Base-by-base conservation (phyloP, 192 early-diverging fungal genomes). In the Funneliformis geosporum region DNA sequence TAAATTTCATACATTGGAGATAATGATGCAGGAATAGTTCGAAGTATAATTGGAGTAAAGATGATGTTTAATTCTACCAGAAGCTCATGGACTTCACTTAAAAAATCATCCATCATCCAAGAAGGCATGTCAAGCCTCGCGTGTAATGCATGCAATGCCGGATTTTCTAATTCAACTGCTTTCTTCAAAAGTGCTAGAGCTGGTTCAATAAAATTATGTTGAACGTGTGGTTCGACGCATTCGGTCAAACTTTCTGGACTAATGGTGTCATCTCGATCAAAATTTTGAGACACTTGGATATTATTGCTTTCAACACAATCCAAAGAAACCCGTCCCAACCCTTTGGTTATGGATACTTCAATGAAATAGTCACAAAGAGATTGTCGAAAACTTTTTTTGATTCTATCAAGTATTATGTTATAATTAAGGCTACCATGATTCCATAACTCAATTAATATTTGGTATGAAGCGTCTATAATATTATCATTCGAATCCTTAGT, bases 341-440 rank as follows among this genome's bases (percentile, higher is more conserved):
- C 80, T 73, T 86, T 79, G 7, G 69, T 69, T 27, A 89, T 86
- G 7, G 81, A 83, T 12, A 78, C 73, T 79, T 90, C 89, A 60
- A 89, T 83, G 25, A 88, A 83, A 62, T 88, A 88, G 38, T 90
- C 89, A 67, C 89, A 90, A 18, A 90, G 68, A 47, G 84, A 86
- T 74, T 89, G 89, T 10, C 79, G 80, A 67, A 89, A 87, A 65
- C 88, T 88, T 50, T 81, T 79, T 44, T 67, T 79, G 43, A 90
- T 71, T 14, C 84, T 62, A 1, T 89, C 84, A 25, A 87, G 64
- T 5, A 90, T 46, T 0, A 77, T 66, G 0, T 80, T 25, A 0
- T 82, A 83, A 65, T 87, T 84, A 67, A 88, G 80, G 14, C 76
- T 64, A 16, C 88, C 86, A 38, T 87, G 82, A 0, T 81, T 73